A percentile compares a stretch with the other conserved stretches of the same genome.
Conservation (phyloP, 208 protist genomes). For the Trypanosoma cruzi region DNA sequence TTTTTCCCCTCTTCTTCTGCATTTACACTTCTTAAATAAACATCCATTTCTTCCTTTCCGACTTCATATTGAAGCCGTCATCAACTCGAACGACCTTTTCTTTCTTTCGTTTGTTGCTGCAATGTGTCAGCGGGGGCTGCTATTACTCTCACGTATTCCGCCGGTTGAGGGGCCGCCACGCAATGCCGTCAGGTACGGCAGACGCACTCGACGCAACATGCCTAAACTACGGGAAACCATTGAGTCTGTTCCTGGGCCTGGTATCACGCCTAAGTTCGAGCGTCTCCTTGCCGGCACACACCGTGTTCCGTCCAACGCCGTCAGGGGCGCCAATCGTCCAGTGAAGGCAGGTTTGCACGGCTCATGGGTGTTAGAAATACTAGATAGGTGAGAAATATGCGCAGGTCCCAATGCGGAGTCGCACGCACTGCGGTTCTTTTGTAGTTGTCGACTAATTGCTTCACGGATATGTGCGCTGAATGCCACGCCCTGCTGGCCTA, state of each 20-base stretch:
- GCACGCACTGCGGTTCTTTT: not conserved
- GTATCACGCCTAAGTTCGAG: not conserved
- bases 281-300: not conserved
- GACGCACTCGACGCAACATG: constrained; percentile 10
- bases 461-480: constrained; percentile 32
- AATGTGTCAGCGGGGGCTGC: not conserved
- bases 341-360: not conserved
- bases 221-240: not conserved
- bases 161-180: not conserved
- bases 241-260: not conserved
- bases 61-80: not conserved
- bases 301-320: not conserved
- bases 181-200: constrained; percentile 21
- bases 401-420: not conserved
- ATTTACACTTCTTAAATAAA: too few relatives aligned
- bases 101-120: not conserved
- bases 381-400: not conserved
- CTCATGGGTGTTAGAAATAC: not conserved
- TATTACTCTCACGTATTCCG: not conserved
- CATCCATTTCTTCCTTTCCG: too few relatives aligned
- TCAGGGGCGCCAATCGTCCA: not conserved
- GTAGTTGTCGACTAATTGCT: not conserved
- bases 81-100: not conserved
- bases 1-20: too few relatives aligned
- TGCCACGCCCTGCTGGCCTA: constrained; percentile 41